Evolutionary conservation across 2,329 filamentous ascomycete species (phyloP).

Genomic region (Trichoderma brevicompactum): DNA sequence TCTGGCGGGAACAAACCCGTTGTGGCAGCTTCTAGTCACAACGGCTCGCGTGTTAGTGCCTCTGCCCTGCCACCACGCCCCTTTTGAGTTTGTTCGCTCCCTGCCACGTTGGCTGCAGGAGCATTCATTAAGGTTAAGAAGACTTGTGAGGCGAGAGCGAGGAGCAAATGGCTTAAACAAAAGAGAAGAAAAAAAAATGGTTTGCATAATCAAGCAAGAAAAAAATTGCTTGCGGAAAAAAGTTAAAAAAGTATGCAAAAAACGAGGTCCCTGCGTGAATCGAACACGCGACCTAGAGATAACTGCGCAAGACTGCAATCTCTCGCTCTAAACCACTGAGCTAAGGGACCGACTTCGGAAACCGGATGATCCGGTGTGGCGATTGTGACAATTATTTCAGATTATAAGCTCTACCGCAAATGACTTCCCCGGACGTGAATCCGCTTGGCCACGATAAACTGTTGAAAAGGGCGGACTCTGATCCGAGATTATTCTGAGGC

Average conservation of each 20-base stretch:
- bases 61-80: neutral
- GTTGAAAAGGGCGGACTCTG: constrained; percentile 1
- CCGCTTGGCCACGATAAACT: neutral
- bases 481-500: neutral
- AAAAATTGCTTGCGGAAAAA: neutral
- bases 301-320: constrained; percentile 30
- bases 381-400: neutral
- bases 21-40: neutral
- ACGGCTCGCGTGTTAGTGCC: too few species aligned
- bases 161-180: too few species aligned
- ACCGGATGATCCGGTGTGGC: neutral
- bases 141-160: too few species aligned
- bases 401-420: neutral
- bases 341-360: constrained; percentile 17
- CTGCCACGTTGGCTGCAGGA: neutral
- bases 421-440: neutral
- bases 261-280: constrained; percentile 28
- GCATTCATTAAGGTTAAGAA: too few species aligned
- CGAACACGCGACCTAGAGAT: constrained; percentile 31
- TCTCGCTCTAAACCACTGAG: constrained; percentile 31
- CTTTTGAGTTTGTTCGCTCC: neutral
- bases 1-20: neutral
- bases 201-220: neutral
- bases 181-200: neutral
- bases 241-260: neutral